Evolutionary conservation across 805 yeast species (phyloP), one percentile per base, ranked within the genome.

Genomic region (Lipomyces sp.): DNA sequence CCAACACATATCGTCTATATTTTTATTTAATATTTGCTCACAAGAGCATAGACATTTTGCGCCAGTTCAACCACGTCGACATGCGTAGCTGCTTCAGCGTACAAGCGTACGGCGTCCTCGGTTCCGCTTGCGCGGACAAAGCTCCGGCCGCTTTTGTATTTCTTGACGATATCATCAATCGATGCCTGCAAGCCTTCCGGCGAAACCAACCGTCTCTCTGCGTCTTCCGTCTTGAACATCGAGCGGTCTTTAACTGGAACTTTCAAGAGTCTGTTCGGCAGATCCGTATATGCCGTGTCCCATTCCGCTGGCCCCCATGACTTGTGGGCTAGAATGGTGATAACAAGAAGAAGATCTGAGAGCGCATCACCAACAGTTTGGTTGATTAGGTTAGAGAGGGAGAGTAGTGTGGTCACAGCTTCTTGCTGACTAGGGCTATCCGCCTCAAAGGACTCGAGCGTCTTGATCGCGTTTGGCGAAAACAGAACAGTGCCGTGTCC

Each of bases 331-430:
- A 84, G 67, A 7, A 89, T 81, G 1, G 82, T 76, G 47, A 90
- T 69, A 1, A 93, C 90, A 4, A 85, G 80, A 51, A 93, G 70
- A 68, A 93, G 72, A 67, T 93, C 98, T n/a, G 95, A 81, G 45
- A 93, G 83, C 10, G 98, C 95, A 67, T 93, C 98, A 28, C 98
- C 98, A n/a, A 93, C 98, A 1, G 98, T 84, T 68, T 93, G 98
- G 68, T 93, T 93, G 65, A 93, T 87, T 57, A 93, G 72, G 50
- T 80, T 76, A 29, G 84, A 77, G 51, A 91, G 76, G 14, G 79
- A 72, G 51, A 74, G 70, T 55, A 93, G 71, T 1, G 84, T 74
- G 49, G 71, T 65, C 29, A 83, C 69, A 0, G 85, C 78, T 19
- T 72, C 63, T 39, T 65, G 65, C 58, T 81, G 81, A 18, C 71